Evolutionary conservation across 495 filamentous ascomycete species (phyloP).

Genomic region (Trichoderma reesei): DNA sequence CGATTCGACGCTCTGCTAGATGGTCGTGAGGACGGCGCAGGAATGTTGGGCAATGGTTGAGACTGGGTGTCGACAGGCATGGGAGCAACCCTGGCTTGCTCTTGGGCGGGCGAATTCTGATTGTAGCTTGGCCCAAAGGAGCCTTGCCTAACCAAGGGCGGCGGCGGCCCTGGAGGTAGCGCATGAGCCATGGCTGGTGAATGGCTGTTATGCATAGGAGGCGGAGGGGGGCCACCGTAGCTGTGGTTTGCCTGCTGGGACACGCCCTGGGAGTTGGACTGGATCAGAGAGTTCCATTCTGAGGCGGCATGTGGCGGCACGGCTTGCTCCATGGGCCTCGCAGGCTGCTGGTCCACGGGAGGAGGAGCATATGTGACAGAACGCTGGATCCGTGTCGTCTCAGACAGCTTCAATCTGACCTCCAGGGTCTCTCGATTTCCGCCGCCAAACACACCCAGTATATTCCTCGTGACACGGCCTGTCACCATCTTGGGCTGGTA

Average conservation of each 20-base stretch:
- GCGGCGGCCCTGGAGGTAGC: slow-evolving; percentile 3
- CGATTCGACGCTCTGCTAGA: slow-evolving; percentile 32
- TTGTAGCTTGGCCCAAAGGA: slow-evolving; percentile 2
- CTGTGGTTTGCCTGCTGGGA: not conserved
- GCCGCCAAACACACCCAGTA: slow-evolving; percentile 71
- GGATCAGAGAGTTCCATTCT: slow-evolving; percentile 42
- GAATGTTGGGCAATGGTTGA: slow-evolving; percentile 16
- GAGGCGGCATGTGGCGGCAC: slow-evolving; percentile 31
- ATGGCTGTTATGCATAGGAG: slow-evolving; percentile 15
- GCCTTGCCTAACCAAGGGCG: not conserved
- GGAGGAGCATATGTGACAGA: slow-evolving; percentile 49
- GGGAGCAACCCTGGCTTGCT: slow-evolving; percentile 9
- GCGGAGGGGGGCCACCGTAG: not conserved
- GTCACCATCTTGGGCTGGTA: slow-evolving; percentile 66
- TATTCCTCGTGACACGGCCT: slow-evolving; percentile 77
- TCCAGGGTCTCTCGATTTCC: slow-evolving; percentile 84
- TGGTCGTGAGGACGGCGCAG: slow-evolving; percentile 32
- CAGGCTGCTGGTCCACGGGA: slow-evolving; percentile 33
- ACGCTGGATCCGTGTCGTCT: slow-evolving; percentile 66
- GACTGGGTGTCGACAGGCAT: slow-evolving; percentile 13
- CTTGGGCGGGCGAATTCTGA: slow-evolving; percentile 4
- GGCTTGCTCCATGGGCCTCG: slow-evolving; percentile 15
- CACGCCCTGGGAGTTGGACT: slow-evolving; percentile 25
- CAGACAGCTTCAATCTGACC: slow-evolving; percentile 81
- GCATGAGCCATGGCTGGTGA: slow-evolving; percentile 18